phyloP scores from a whole-genome alignment of 306 rosid species.

The Senna tora region DNA sequence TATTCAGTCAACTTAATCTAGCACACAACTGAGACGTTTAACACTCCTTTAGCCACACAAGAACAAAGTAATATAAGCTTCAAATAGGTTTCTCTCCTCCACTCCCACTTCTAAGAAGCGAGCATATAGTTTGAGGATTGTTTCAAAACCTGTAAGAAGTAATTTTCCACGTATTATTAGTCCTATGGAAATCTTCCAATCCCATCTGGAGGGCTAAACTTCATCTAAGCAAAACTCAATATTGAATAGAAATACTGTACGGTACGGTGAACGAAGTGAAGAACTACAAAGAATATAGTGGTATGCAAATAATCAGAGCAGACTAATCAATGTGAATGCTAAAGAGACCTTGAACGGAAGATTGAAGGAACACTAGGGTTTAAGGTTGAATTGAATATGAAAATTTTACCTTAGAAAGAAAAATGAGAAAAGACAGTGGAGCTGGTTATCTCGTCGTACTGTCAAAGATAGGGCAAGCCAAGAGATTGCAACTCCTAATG shows the following conservation, averaged over 20 bases:
- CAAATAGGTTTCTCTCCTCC: not conserved
- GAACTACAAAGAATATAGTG: not conserved
- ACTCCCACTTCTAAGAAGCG: not conserved
- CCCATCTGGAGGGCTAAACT: not conserved
- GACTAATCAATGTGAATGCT: not conserved
- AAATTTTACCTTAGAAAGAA: not conserved
- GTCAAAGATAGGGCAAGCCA: not conserved
- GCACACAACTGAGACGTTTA: not conserved
- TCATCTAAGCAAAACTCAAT: not conserved
- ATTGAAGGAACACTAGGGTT: constrained; percentile 6
- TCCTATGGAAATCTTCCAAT: not conserved
- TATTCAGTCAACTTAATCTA: not conserved
- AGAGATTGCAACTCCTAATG: not conserved
- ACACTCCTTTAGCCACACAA: not conserved
- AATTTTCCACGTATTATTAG: not conserved
- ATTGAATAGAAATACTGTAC: not conserved
- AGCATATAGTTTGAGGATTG: not conserved
- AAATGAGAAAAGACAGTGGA: not conserved
- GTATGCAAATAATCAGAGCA: not conserved
- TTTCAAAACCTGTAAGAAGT: not conserved
- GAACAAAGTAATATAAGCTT: not conserved
- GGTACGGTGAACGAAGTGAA: not conserved
- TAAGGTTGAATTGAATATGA: not conserved
- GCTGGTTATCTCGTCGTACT: not conserved
- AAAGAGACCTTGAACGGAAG: not conserved